These are phyloP conservation scores for Eurotiales sp. DNA, from an alignment of 2,329 filamentous ascomycete genomes.

Conservation along the genomic window DNA sequence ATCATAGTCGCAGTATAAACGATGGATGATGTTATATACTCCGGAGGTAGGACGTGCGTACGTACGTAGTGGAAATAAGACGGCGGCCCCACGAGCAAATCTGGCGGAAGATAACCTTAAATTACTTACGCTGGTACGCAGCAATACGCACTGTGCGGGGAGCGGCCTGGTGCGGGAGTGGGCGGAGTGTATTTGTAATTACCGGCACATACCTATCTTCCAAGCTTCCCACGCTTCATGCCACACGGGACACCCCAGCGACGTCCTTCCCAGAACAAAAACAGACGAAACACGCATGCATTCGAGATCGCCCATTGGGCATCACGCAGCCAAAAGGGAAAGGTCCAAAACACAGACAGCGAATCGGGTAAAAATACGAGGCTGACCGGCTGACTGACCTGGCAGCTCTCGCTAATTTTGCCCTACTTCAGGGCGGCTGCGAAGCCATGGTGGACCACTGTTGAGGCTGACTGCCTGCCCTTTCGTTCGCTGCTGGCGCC, in stretches of 20 bases:
- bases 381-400: neutral
- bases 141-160: neutral
- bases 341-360: neutral
- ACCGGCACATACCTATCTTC: too few relatives aligned
- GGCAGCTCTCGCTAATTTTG: constrained; percentile 17
- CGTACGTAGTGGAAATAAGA: too few relatives aligned
- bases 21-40: too few relatives aligned
- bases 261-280: too few relatives aligned
- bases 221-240: too few relatives aligned
- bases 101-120: neutral
- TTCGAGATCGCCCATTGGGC: neutral
- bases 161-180: too few relatives aligned
- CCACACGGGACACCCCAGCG: too few relatives aligned
- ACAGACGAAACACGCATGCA: neutral
- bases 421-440: constrained; percentile 7
- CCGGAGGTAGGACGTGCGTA: too few relatives aligned
- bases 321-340: neutral
- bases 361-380: neutral
- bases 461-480: neutral
- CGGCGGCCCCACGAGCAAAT: neutral
- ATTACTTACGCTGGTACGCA: neutral
- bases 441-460: neutral
- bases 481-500: too few relatives aligned
- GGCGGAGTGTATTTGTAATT: too few relatives aligned
- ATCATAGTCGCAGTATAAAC: too few relatives aligned